Percentiles rank a stretch among this genome's conserved stretches.
phyloP scores from a whole-genome alignment of 306 rosid genomes.

The Astragalus membranaceus region DNA sequence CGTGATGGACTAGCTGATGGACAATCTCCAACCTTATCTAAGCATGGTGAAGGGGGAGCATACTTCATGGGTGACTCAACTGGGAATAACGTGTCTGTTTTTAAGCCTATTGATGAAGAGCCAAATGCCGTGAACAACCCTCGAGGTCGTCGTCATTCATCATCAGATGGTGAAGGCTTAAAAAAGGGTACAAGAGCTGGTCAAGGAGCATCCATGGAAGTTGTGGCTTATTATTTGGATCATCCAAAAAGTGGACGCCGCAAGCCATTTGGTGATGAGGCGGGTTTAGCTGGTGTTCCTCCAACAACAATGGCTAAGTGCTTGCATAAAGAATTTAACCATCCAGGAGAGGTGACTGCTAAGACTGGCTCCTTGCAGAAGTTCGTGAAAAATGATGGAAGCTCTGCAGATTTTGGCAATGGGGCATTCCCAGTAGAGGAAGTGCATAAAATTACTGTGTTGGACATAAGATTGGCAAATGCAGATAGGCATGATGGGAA shows the following conservation, averaged over 20 bases:
- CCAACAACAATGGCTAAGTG: slow-evolving; percentile 62
- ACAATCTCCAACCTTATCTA: slow-evolving; percentile 48
- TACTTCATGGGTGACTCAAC: slow-evolving; percentile 60
- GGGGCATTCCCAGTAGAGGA: slow-evolving; percentile 60
- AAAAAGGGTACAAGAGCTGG: too few species aligned
- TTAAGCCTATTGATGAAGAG: slow-evolving; percentile 18
- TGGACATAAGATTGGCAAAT: slow-evolving; percentile 53
- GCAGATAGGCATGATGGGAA: slow-evolving; percentile 53
- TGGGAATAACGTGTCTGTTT: slow-evolving; percentile 52
- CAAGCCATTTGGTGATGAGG: slow-evolving; percentile 29
- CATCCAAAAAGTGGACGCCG: slow-evolving; percentile 55
- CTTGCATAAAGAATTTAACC: slow-evolving; percentile 47
- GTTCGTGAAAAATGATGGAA: slow-evolving; percentile 62
- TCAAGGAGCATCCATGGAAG: slow-evolving; percentile 83
- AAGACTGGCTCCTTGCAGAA: slow-evolving; percentile 81
- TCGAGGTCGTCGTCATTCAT: slow-evolving; percentile 42
- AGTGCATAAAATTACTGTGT: slow-evolving; percentile 67
- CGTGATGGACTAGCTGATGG: slow-evolving; percentile 47
- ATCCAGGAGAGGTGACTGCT: slow-evolving; percentile 41
- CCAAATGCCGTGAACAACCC: slow-evolving; percentile 84
- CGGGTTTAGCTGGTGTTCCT: slow-evolving; percentile 17
- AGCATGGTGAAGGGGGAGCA: slow-evolving; percentile 78
- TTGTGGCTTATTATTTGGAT: slow-evolving; percentile 75
- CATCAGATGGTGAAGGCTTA: slow-evolving; percentile 32
- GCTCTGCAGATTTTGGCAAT: slow-evolving; percentile 79